A percentile compares a stretch with the other conserved stretches of the same genome.
phyloP scores from a whole-genome alignment of 179 eudicot genomes.

The Beta corolliflora region DNA sequence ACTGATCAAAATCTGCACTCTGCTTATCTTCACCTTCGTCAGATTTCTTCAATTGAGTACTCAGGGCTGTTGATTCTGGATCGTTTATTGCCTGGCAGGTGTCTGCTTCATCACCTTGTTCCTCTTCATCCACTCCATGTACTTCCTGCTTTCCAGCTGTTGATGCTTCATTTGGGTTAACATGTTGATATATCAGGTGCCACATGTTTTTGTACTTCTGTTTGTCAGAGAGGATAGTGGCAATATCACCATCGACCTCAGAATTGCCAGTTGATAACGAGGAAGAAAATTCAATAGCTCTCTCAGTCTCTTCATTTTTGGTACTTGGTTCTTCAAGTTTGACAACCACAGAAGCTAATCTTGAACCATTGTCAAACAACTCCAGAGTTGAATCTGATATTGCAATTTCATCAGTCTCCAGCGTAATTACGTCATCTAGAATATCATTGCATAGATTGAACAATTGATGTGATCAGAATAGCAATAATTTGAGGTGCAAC shows the following conservation, averaged over 20 bases:
- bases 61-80: slow-evolving; percentile 14
- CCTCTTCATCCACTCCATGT: slow-evolving; percentile 28
- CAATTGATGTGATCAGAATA: slow-evolving; percentile 8
- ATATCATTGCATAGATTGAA: slow-evolving; percentile 4
- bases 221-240: slow-evolving; percentile 39
- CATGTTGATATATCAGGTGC: slow-evolving; percentile 68
- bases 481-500: slow-evolving; percentile 3
- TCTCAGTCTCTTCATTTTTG: slow-evolving; percentile 17
- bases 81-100: slow-evolving; percentile 5
- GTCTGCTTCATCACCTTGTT: slow-evolving; percentile 16
- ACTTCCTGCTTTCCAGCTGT: slow-evolving; percentile 15
- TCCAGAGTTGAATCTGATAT: slow-evolving; percentile 17
- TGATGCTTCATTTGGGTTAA: slow-evolving; percentile 43
- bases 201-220: slow-evolving; percentile 74
- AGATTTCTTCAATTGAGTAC: slow-evolving; percentile 6
- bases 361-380: slow-evolving; percentile 11
- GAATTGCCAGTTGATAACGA: slow-evolving; percentile 23
- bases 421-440: slow-evolving; percentile 22
- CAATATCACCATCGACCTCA: slow-evolving; percentile 28
- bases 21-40: slow-evolving; percentile 19
- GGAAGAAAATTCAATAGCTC: slow-evolving; percentile 5
- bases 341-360: slow-evolving; percentile 8
- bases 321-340: slow-evolving; percentile 21
- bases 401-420: slow-evolving; percentile 13
- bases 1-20: slow-evolving; percentile 27